phyloP scores from a whole-genome alignment of 2,329 filamentous ascomycete genomes.

The Pseudogymnoascus destructans region DNA sequence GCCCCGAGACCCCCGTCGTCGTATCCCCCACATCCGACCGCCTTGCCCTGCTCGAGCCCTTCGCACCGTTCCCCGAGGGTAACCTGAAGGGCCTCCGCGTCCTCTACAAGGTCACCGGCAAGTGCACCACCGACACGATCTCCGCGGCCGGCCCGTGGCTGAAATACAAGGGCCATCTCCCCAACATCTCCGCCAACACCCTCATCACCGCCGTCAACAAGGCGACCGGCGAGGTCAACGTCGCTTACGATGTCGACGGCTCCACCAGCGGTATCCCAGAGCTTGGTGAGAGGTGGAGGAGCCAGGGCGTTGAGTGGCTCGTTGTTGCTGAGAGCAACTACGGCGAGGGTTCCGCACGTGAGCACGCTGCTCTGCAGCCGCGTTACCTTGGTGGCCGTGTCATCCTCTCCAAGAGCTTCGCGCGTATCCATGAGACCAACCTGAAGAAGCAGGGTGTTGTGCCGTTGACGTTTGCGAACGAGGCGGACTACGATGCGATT shows the following conservation, averaged over 20 bases:
- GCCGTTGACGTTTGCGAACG: conserved; percentile 78
- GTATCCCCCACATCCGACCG: conserved; percentile 82
- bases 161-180: conserved; percentile 97
- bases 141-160: conserved; percentile 94
- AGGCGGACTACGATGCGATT: conserved; percentile 76
- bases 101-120: conserved; percentile 90
- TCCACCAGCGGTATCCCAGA: conserved; percentile 68
- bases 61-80: conserved; percentile 62
- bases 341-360: conserved; percentile 77
- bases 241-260: conserved; percentile 76
- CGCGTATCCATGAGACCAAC: conserved; percentile 89
- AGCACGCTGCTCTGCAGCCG: conserved; percentile 82
- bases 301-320: conserved; percentile 65
- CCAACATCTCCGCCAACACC: conserved; percentile 96
- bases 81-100: conserved; percentile 72
- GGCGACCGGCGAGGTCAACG: conserved; percentile 84
- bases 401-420: conserved; percentile 77
- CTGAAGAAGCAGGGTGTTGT: conserved; percentile 96
- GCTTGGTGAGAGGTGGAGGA: conserved; percentile 73
- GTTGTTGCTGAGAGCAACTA: conserved; percentile 98
- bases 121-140: conserved; percentile 98
- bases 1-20: conserved; percentile 56
- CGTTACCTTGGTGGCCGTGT: conserved; percentile 78
- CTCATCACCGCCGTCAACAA: conserved; percentile 90
- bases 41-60: conserved; percentile 82